phyloP scores from a whole-genome alignment of 75 land plant species.

The Pinus tabuliformis region DNA sequence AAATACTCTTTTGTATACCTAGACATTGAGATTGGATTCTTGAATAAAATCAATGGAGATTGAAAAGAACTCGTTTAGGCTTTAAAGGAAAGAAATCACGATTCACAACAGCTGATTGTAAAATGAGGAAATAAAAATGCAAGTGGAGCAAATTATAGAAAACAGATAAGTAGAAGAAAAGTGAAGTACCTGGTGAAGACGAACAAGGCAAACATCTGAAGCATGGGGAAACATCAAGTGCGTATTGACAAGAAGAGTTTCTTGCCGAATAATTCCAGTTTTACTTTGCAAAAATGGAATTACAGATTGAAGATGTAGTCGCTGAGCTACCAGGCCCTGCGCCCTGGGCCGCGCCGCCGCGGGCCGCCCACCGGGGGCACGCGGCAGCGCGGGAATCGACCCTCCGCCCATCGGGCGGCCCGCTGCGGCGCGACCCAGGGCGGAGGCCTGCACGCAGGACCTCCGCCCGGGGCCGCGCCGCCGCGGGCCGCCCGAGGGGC shows the following conservation, averaged over 20 bases:
- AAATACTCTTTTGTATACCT: slow-evolving; percentile 84
- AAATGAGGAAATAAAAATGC: slow-evolving; percentile 2
- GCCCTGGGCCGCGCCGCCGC: too few species aligned
- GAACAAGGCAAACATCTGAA: slow-evolving; percentile 46
- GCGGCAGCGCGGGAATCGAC: too few species aligned
- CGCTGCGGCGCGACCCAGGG: too few species aligned
- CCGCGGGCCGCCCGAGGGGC: too few species aligned
- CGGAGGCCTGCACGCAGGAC: too few species aligned
- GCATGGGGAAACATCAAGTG: slow-evolving; percentile 85
- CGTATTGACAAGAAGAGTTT: slow-evolving; percentile 78
- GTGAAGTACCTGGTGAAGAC: slow-evolving; percentile 64
- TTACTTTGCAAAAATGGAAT: slow-evolving; percentile 33
- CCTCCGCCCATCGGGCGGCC: too few species aligned
- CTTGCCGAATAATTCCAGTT: slow-evolving; percentile 35
- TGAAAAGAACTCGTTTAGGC: not conserved
- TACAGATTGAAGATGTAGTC: slow-evolving; percentile 59
- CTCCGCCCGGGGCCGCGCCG: too few species aligned
- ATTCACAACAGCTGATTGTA: not conserved
- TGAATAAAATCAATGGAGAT: not conserved
- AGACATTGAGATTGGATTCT: not conserved
- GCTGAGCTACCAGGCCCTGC: slow-evolving; percentile 87
- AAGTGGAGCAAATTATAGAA: not conserved
- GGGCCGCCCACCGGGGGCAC: too few species aligned
- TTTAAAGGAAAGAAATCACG: not conserved
- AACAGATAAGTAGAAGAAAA: not conserved